phyloP scores from a whole-genome alignment of 768 basidiomycete genomes.

The Amanita polypyramis region DNA sequence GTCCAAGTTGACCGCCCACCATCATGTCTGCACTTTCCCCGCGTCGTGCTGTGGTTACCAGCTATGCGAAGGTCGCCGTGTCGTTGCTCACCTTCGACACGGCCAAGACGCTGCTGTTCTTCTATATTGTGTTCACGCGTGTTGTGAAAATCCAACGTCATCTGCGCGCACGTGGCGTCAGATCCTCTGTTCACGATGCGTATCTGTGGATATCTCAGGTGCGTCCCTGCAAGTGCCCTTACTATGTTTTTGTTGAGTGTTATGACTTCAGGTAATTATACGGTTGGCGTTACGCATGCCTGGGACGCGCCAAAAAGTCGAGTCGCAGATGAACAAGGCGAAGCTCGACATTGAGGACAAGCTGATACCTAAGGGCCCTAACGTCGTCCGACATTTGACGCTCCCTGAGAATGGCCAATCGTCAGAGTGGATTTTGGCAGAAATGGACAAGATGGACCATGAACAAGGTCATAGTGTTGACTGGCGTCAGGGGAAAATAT shows the following conservation, averaged over 20 bases:
- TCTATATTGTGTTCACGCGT: conserved; percentile 46
- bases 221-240: conserved; percentile 10
- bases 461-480: conserved; percentile 35
- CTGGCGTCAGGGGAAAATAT: conserved; percentile 68
- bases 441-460: conserved; percentile 75
- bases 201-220: conserved; percentile 47
- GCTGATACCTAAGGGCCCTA: conserved; percentile 53
- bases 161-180: conserved; percentile 51
- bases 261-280: conserved; percentile 35
- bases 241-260: too few relatives aligned
- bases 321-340: conserved; percentile 53
- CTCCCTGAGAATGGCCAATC: conserved; percentile 58
- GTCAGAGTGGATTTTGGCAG: conserved; percentile 61
- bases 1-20: too few relatives aligned
- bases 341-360: conserved; percentile 55
- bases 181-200: conserved; percentile 35
- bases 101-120: conserved; percentile 45
- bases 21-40: not conserved
- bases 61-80: not conserved
- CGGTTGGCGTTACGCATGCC: conserved; percentile 54
- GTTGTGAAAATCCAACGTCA: conserved; percentile 47
- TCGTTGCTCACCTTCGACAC: conserved; percentile 26
- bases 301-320: conserved; percentile 45
- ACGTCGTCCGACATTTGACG: conserved; percentile 53
- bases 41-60: not conserved